A percentile compares a stretch with the other conserved stretches of the same genome.
These are phyloP conservation scores for Prunella vulgaris DNA, from an alignment of 257 asterid species.

Conservation along the genomic window DNA sequence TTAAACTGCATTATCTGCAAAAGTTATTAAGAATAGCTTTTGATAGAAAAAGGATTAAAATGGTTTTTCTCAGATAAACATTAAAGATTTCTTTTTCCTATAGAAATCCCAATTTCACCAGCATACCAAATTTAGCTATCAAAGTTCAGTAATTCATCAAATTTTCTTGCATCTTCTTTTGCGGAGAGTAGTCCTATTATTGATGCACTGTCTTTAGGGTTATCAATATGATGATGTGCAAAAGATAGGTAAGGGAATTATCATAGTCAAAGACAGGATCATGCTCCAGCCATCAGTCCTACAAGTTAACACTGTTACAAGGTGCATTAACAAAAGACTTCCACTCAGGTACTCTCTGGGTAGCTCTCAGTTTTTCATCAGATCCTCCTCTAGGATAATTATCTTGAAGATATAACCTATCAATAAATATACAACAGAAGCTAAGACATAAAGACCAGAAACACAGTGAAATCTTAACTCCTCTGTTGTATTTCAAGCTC, in stretches of 20 bases:
- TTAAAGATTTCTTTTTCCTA: background rate
- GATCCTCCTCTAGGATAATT: no score
- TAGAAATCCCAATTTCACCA: constrained; percentile 10
- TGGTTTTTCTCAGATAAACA: constrained; percentile 1
- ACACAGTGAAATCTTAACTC: background rate
- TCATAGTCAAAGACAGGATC: no score
- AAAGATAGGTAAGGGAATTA: no score
- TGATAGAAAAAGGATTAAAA: background rate
- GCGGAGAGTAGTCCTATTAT: background rate
- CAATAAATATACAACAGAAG: background rate
- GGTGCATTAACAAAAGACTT: no score
- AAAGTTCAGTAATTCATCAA: background rate
- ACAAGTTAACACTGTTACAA: no score
- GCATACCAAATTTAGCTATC: constrained; percentile 1
- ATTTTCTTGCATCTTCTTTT: background rate
- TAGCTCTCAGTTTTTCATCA: no score
- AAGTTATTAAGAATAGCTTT: background rate
- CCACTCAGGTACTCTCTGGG: no score
- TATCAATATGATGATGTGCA: no score
- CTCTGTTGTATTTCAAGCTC: background rate
- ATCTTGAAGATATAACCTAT: no score
- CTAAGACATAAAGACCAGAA: background rate
- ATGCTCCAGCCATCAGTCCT: no score
- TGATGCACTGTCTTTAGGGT: background rate
- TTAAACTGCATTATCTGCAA: constrained; percentile 6